Conservation (phyloP, 1,284 basidiomycete genomes). For the Fistulina hepatica region DNA sequence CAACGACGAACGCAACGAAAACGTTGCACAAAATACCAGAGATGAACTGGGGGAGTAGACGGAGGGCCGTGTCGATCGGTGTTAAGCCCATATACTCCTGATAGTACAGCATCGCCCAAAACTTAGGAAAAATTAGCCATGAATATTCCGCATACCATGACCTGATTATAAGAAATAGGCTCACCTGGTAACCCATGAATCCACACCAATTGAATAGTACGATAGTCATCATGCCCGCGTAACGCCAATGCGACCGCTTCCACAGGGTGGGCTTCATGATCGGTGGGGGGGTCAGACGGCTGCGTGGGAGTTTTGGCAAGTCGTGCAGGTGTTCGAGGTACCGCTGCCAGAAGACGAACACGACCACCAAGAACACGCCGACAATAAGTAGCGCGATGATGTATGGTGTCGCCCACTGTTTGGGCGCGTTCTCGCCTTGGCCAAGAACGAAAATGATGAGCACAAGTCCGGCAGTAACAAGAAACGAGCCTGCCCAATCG, state of each 20-base stretch:
- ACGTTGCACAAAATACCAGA: slow-evolving; percentile 62
- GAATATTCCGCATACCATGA: no score
- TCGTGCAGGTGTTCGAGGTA: slow-evolving; percentile 34
- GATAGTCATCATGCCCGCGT: slow-evolving; percentile 6
- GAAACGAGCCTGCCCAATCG: slow-evolving; percentile 42
- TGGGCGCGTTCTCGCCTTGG: slow-evolving; percentile 40
- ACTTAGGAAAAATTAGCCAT: no score
- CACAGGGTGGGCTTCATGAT: slow-evolving; percentile 11
- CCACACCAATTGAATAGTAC: slow-evolving; percentile 10
- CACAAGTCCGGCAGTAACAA: slow-evolving; percentile 39
- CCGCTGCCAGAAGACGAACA: slow-evolving; percentile 63
- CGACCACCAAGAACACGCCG: slow-evolving; percentile 44
- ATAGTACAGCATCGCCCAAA: slow-evolving; percentile 59
- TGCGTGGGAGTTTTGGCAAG: neutral
- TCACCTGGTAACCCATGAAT: slow-evolving; percentile 12
- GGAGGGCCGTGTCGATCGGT: slow-evolving; percentile 62
- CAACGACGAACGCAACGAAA: slow-evolving; percentile 51
- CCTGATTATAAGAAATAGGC: no score
- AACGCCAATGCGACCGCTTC: slow-evolving; percentile 6
- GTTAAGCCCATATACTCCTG: slow-evolving; percentile 46
- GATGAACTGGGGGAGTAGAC: slow-evolving; percentile 69
- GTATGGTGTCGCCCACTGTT: slow-evolving; percentile 46
- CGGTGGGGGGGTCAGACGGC: slow-evolving; percentile 4
- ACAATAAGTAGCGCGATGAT: slow-evolving; percentile 55
- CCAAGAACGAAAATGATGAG: slow-evolving; percentile 44